These are phyloP conservation scores for Coniochaeta prunicola DNA, from an alignment of 2,329 filamentous ascomycete species.

Conservation along the genomic window DNA sequence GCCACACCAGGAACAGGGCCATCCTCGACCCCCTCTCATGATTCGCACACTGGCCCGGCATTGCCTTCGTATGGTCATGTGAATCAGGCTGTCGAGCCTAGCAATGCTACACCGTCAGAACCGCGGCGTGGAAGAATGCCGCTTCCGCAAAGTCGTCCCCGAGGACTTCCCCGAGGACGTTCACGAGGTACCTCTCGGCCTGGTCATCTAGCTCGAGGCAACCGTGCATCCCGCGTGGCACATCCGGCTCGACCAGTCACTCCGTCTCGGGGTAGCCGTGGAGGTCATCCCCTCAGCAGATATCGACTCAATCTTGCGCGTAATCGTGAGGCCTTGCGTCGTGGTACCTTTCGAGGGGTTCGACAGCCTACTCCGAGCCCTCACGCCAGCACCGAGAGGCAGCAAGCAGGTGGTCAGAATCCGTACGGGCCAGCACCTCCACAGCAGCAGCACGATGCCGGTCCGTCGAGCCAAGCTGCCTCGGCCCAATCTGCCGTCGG, in stretches of 20 bases:
- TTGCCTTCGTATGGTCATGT: background rate
- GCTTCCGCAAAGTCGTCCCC: too few relatives aligned
- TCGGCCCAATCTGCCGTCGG: too few relatives aligned
- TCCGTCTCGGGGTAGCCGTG: background rate
- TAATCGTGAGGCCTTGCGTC: background rate
- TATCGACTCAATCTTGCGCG: background rate
- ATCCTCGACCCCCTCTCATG: background rate
- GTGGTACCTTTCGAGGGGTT: background rate
- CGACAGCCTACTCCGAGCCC: background rate
- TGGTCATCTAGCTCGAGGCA: background rate
- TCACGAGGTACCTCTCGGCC: background rate
- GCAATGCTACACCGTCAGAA: too few relatives aligned
- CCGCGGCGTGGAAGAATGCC: too few relatives aligned
- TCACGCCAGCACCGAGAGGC: too few relatives aligned
- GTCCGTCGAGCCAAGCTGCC: too few relatives aligned
- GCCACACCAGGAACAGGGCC: background rate
- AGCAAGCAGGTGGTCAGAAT: too few relatives aligned
- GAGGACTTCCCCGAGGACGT: background rate
- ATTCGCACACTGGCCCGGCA: background rate
- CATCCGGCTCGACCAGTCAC: background rate
- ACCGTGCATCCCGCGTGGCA: background rate
- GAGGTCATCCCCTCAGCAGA: background rate
- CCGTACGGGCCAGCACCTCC: too few relatives aligned
- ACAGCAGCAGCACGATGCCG: too few relatives aligned
- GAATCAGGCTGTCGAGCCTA: background rate